Conservation (phyloP, 345 rosid genomes). For the Dipteronia dyeriana region DNA sequence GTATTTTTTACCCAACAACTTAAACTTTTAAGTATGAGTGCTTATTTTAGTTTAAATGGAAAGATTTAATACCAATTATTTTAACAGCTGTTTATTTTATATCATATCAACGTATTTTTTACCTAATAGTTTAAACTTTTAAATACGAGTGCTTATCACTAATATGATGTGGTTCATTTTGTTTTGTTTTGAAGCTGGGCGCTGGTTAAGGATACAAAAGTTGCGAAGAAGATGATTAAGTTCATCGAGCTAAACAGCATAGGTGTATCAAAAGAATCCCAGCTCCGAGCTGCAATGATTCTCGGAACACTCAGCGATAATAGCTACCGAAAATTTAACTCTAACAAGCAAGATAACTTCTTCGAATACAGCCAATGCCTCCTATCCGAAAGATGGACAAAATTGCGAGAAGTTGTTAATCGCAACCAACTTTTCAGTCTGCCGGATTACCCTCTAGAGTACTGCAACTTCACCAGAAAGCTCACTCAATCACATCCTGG, state of each 20-base stretch:
- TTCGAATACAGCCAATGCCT: slow-evolving; percentile 47
- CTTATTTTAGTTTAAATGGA: too few species aligned
- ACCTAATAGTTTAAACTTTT: too few species aligned
- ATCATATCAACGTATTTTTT: too few species aligned
- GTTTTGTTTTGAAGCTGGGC: slow-evolving; percentile 68
- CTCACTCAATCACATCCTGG: slow-evolving; percentile 56
- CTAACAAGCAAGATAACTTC: slow-evolving; percentile 45
- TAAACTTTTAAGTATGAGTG: too few species aligned
- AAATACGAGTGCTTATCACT: not conserved
- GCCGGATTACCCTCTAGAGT: slow-evolving; percentile 51
- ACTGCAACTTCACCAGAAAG: slow-evolving; percentile 61
- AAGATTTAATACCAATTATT: too few species aligned
- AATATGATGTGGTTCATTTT: not conserved
- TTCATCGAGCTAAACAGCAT: slow-evolving; percentile 60
- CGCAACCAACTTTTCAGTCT: slow-evolving; percentile 45
- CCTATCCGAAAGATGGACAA: slow-evolving; percentile 72
- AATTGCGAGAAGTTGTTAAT: slow-evolving; percentile 49
- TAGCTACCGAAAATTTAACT: slow-evolving; percentile 24
- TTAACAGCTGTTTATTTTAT: too few species aligned
- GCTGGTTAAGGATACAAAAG: slow-evolving; percentile 61
- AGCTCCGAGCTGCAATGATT: slow-evolving; percentile 76
- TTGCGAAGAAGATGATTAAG: slow-evolving; percentile 66
- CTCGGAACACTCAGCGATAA: slow-evolving; percentile 51
- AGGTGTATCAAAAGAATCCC: slow-evolving; percentile 87
- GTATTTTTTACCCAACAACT: too few species aligned